Conservation (phyloP, 2,329 filamentous ascomycete genomes). For the Sarocladium kiliense region DNA sequence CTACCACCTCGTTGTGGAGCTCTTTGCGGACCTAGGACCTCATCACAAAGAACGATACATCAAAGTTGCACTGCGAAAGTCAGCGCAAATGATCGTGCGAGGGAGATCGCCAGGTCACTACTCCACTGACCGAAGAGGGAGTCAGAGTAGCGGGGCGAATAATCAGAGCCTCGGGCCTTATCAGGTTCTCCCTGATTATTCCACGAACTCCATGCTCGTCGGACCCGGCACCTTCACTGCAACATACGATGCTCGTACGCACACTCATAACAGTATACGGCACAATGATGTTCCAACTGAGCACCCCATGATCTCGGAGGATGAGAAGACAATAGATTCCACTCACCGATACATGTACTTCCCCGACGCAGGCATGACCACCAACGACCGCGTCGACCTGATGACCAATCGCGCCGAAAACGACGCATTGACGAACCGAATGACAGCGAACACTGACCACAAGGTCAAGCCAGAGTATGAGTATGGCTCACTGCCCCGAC, state of each 20-base stretch:
- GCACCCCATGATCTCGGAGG: slow-evolving; percentile 44
- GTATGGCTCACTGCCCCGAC: slow-evolving; percentile 36
- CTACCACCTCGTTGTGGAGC: slow-evolving; percentile 84
- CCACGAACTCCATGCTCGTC: neutral
- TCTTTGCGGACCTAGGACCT: slow-evolving; percentile 63
- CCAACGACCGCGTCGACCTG: slow-evolving; percentile 46
- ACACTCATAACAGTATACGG: slow-evolving; percentile 36
- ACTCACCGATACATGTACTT: slow-evolving; percentile 53
- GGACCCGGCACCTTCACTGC: neutral
- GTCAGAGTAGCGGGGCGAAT: slow-evolving; percentile 55
- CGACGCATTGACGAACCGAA: slow-evolving; percentile 27
- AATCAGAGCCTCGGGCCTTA: neutral
- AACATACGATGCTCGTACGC: neutral
- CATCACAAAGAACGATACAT: slow-evolving; percentile 53
- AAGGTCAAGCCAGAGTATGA: slow-evolving; percentile 49
- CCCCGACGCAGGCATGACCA: slow-evolving; percentile 42
- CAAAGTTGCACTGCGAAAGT: slow-evolving; percentile 67
- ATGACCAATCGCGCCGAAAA: slow-evolving; percentile 35
- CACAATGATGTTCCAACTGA: slow-evolving; percentile 47
- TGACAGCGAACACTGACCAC: slow-evolving; percentile 21
- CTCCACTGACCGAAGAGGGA: slow-evolving; percentile 63
- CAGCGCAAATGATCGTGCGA: slow-evolving; percentile 80
- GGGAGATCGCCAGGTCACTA: slow-evolving; percentile 80
- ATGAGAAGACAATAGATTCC: slow-evolving; percentile 43
- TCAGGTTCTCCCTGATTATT: neutral